These are phyloP conservation scores for Cercospora janseana DNA, from an alignment of 2,329 filamentous ascomycete species.

Conservation along the genomic window DNA sequence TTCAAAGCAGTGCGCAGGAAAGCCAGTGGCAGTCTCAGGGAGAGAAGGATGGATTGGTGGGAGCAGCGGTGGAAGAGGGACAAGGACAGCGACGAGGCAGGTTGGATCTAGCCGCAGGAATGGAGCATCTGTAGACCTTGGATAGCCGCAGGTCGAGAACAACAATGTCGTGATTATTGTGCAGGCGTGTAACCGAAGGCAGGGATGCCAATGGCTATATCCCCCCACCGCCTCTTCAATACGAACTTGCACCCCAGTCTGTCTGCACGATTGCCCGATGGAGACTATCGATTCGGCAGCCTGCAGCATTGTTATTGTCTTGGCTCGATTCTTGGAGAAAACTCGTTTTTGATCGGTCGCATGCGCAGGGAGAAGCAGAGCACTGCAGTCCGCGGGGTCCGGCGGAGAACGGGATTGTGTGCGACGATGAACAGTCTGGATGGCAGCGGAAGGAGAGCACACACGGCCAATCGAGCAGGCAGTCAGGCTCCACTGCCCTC, in stretches of 20 bases:
- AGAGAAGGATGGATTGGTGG: slow-evolving; percentile 28
- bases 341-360: too few species aligned
- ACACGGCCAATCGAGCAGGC: not conserved
- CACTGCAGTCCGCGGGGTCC: too few species aligned
- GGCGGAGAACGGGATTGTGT: not conserved
- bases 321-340: too few species aligned
- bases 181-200: too few species aligned
- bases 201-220: too few species aligned
- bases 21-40: slow-evolving; percentile 30
- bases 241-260: too few species aligned
- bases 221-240: too few species aligned
- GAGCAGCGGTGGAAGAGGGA: slow-evolving; percentile 25
- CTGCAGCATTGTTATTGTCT: too few species aligned
- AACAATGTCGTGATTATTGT: too few species aligned
- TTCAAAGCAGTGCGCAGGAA: slow-evolving; percentile 36
- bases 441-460: not conserved
- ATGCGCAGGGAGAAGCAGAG: too few species aligned
- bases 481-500: slow-evolving; percentile 3
- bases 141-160: not conserved
- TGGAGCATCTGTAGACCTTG: slow-evolving; percentile 3
- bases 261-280: too few species aligned
- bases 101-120: slow-evolving; percentile 32
- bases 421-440: not conserved
- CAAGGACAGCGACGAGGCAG: slow-evolving; percentile 21
- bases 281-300: too few species aligned